phyloP scores from a whole-genome alignment of 495 filamentous ascomycete species.

The Xylaria intraflava region DNA sequence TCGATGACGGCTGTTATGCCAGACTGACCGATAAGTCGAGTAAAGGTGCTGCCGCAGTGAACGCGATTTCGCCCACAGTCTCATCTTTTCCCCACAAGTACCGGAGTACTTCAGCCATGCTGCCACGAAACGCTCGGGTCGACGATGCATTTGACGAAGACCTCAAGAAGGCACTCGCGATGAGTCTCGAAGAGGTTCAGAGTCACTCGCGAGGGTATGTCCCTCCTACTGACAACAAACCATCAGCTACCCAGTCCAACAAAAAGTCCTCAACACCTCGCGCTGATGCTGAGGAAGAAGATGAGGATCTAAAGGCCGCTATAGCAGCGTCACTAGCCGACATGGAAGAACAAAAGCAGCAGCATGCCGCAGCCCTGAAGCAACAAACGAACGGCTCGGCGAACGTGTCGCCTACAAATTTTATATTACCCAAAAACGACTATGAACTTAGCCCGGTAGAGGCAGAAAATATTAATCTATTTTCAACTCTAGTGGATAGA shows the following conservation, averaged over 20 bases:
- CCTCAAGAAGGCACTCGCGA: slow-evolving; percentile 82
- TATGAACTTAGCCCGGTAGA: slow-evolving; percentile 93
- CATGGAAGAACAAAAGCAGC: slow-evolving; percentile 97
- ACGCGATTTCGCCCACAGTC: slow-evolving; percentile 25
- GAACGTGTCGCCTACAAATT: slow-evolving; percentile 30
- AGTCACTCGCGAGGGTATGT: slow-evolving; percentile 46
- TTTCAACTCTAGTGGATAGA: slow-evolving; percentile 88
- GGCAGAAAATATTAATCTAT: slow-evolving; percentile 95
- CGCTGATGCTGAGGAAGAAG: slow-evolving; percentile 66
- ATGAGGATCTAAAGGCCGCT: slow-evolving; percentile 88
- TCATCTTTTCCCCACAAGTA: slow-evolving; percentile 35
- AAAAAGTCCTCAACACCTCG: slow-evolving; percentile 31
- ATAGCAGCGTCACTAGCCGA: slow-evolving; percentile 95
- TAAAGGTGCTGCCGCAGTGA: slow-evolving; percentile 23
- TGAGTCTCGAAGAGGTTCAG: slow-evolving; percentile 92
- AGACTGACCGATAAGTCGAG: slow-evolving; percentile 76
- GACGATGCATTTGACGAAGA: slow-evolving; percentile 89
- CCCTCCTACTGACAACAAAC: slow-evolving; percentile 32
- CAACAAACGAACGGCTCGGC: slow-evolving; percentile 52
- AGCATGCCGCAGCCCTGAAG: slow-evolving; percentile 72
- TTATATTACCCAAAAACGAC: slow-evolving; percentile 69
- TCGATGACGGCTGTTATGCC: slow-evolving; percentile 93
- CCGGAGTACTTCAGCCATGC: slow-evolving; percentile 55
- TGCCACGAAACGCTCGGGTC: slow-evolving; percentile 78
- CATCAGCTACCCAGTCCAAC: slow-evolving; percentile 30